Conservation (phyloP, 441 rosid species). For the Populus hybrid region DNA sequence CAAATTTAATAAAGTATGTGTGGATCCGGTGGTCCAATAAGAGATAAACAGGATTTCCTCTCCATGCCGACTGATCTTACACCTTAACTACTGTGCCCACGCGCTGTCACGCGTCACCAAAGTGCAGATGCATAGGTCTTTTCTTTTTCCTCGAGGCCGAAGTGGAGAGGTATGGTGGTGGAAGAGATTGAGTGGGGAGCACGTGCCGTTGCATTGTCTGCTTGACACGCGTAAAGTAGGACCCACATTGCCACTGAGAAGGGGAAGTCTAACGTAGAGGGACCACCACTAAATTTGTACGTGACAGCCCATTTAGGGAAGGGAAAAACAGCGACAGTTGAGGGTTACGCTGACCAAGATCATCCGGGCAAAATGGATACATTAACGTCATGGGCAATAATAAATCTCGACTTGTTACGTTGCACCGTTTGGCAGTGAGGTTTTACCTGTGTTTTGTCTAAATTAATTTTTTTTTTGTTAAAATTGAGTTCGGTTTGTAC, state of each 20-base stretch:
- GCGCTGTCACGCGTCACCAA: background rate
- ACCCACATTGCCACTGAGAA: background rate
- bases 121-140: no score
- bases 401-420: background rate
- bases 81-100: background rate
- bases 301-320: conserved; percentile 15
- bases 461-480: no score
- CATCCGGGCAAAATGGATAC: background rate
- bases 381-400: conserved; percentile 19
- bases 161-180: background rate
- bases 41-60: background rate
- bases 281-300: background rate
- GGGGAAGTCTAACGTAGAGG: background rate
- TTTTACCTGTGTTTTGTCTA: no score
- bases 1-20: background rate
- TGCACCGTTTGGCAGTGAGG: no score
- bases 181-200: conserved; percentile 16
- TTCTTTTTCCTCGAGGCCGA: no score
- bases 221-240: conserved; percentile 10
- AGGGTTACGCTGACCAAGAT: background rate
- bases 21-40: conserved; percentile 24
- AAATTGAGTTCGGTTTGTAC: no score
- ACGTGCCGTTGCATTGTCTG: conserved; percentile 19
- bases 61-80: background rate
- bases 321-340: background rate